Evolutionary conservation across 495 filamentous ascomycete genomes (phyloP), one percentile per base, ranked within the genome.

Genomic region (Aspergillus ostianus): DNA sequence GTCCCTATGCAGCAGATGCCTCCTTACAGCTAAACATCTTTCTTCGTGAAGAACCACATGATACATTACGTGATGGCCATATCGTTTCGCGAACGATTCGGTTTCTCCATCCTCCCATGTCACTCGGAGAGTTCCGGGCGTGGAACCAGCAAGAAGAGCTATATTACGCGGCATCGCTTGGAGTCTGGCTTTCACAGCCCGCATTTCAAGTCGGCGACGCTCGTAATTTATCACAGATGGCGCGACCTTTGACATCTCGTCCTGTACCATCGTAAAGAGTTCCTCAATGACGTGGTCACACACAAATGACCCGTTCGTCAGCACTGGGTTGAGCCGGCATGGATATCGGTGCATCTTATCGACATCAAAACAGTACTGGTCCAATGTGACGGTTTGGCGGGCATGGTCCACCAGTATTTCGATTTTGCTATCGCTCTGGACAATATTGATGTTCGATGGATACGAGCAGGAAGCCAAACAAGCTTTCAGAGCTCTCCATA

Each of bases 171-270:
- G n/a, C n/a, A n/a, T n/a, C n/a, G n/a, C n/a, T n/a, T n/a, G n/a
- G n/a, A n/a, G n/a, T n/a, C n/a, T n/a, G n/a, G n/a, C n/a, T n/a
- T n/a, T n/a, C n/a, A n/a, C n/a, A n/a, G n/a, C n/a, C n/a, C n/a
- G n/a, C n/a, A n/a, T n/a, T n/a, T n/a, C n/a, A n/a, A n/a, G n/a
- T n/a, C n/a, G n/a, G n/a, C n/a, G n/a, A n/a, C n/a, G n/a, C n/a
- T n/a, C n/a, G n/a, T n/a, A n/a, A n/a, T n/a, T n/a, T 88, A 30
- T 30, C 8, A 30, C 8, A 8, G 29, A 30, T 8, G 29, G 29
- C 4, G 8, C 8, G 29, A 4, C 4, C 8, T 30, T 30, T 30
- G 29, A 30, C 8, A 30, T 4, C 29, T 8, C 29, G 8, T 30
- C 8, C 45, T 47, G 48, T 20, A 18, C 48, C 7, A 13, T 26